phyloP scores from a whole-genome alignment of 805 yeast genomes.

The Suhomyces pyralidae region DNA sequence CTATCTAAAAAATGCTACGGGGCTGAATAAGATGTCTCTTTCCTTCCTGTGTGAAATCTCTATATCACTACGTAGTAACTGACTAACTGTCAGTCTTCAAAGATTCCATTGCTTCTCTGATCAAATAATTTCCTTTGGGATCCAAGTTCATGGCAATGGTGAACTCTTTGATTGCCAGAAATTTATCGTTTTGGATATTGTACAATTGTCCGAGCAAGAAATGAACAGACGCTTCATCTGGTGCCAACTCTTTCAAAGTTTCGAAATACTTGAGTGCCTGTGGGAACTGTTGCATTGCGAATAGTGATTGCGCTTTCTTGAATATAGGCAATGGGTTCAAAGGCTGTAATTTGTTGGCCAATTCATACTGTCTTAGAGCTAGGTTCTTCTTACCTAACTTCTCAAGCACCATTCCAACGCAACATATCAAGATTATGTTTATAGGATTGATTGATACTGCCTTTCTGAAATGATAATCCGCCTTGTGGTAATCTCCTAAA shows the following conservation, averaged over 20 bases:
- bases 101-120: constrained; percentile 76
- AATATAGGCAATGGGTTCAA: constrained; percentile 80
- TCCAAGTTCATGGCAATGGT: constrained; percentile 88
- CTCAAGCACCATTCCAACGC: constrained; percentile 91
- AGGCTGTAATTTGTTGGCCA: constrained; percentile 84
- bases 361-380: constrained; percentile 77
- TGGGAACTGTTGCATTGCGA: constrained; percentile 65
- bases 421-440: constrained; percentile 84
- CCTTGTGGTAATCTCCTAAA: constrained; percentile 77
- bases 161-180: constrained; percentile 77
- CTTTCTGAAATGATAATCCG: constrained; percentile 81
- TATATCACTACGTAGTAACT: background rate
- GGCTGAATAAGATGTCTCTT: background rate
- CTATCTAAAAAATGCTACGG: background rate
- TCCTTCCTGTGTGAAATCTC: background rate
- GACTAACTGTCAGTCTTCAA: constrained; percentile 18
- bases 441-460: constrained; percentile 89
- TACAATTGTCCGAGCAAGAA: constrained; percentile 84
- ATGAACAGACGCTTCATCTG: constrained; percentile 94
- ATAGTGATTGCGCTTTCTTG: constrained; percentile 80
- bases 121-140: constrained; percentile 86
- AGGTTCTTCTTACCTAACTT: constrained; percentile 62
- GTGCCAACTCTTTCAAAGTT: constrained; percentile 69
- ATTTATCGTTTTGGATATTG: constrained; percentile 68
- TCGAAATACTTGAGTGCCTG: constrained; percentile 76